These are phyloP conservation scores for Leccinum truebloodii DNA, from an alignment of 768 basidiomycete genomes.

Conservation along the genomic window DNA sequence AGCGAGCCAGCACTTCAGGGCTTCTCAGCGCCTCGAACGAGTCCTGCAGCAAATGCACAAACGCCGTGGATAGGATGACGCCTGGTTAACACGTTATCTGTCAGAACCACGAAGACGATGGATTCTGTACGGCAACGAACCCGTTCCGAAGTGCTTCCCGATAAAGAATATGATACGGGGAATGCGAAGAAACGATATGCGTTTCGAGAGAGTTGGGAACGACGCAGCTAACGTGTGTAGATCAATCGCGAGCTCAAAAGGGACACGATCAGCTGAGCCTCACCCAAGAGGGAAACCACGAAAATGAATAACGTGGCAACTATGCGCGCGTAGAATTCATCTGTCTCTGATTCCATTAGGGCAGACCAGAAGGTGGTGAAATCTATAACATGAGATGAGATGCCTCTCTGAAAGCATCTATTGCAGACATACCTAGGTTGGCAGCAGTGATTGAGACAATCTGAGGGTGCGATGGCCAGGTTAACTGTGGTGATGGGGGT, in stretches of 20 bases:
- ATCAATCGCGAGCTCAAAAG: conserved; percentile 2
- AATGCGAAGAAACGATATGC: conserved; percentile 53
- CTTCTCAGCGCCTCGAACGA: conserved; percentile 62
- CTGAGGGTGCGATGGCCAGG: background rate
- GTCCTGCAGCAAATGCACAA: conserved; percentile 79
- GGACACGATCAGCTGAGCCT: conserved; percentile 19
- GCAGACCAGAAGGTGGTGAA: background rate
- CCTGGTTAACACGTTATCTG: conserved; percentile 38
- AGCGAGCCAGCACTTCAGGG: conserved; percentile 44
- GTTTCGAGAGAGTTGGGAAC: conserved; percentile 66
- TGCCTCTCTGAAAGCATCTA: background rate
- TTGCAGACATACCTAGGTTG: conserved; percentile 2
- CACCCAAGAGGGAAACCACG: conserved; percentile 64
- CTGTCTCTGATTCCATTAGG: conserved; percentile 1
- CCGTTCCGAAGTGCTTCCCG: conserved; percentile 87
- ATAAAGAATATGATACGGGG: conserved; percentile 75
- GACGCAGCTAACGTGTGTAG: conserved; percentile 52
- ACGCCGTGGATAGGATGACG: conserved; percentile 81
- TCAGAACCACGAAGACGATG: background rate
- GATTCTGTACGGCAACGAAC: conserved; percentile 29
- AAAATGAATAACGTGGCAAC: conserved; percentile 47
- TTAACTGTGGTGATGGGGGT: background rate
- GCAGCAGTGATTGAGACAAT: background rate
- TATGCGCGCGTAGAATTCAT: conserved; percentile 7
- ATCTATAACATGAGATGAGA: background rate